These are phyloP conservation scores for Verbena officinalis DNA, from an alignment of 257 asterid species.

Conservation along the genomic window DNA sequence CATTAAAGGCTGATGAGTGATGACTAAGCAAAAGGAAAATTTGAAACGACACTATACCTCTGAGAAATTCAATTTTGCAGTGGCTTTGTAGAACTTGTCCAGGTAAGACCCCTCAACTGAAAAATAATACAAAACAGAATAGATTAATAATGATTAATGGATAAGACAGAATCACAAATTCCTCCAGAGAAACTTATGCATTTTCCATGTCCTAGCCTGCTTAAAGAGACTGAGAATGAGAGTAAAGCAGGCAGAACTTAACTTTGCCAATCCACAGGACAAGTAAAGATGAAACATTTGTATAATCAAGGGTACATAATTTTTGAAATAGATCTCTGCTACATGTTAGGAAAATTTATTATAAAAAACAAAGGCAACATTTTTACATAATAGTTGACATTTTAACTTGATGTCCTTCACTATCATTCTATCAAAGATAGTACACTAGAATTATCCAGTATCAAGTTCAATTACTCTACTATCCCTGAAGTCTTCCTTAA, in stretches of 20 bases:
- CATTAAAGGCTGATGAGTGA: slow-evolving; percentile 6
- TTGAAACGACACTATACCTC: slow-evolving; percentile 50
- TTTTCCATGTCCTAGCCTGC: neutral
- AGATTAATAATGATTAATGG: slow-evolving; percentile 5
- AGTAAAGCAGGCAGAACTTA: neutral
- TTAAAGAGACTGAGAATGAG: neutral
- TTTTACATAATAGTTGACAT: neutral
- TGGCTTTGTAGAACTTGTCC: slow-evolving; percentile 80
- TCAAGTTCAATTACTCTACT: neutral
- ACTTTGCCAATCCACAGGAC: neutral
- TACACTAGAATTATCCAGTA: slow-evolving; percentile 3
- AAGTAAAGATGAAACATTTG: neutral
- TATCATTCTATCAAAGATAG: neutral
- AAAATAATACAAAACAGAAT: slow-evolving; percentile 28
- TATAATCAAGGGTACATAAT: neutral
- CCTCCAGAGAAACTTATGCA: neutral
- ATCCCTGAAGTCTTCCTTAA: too few relatives aligned
- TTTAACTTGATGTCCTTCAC: slow-evolving; percentile 1
- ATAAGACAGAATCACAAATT: neutral
- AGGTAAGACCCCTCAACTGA: slow-evolving; percentile 85
- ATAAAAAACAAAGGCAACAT: neutral
- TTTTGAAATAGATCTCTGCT: slow-evolving; percentile 3
- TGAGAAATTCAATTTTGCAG: slow-evolving; percentile 70
- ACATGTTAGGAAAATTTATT: neutral
- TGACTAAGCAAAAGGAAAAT: neutral